Conservation (phyloP, 352 stramenopile genomes). For the Globisporangium nunn region DNA sequence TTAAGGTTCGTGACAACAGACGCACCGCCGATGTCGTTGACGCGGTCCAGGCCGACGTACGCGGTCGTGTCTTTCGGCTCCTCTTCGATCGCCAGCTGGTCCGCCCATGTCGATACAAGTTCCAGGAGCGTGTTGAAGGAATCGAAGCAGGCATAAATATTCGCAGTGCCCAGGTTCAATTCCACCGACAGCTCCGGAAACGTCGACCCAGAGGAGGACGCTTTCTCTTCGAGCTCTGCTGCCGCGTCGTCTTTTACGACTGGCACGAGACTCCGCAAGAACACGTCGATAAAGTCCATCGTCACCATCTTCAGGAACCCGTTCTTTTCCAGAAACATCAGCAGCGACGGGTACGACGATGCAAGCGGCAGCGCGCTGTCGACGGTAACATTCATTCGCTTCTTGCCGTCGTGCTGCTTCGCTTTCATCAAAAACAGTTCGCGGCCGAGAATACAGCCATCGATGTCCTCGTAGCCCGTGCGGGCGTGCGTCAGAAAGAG, state of each 20-base stretch:
- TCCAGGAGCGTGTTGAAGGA: slow-evolving; percentile 85
- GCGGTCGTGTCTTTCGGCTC: slow-evolving; percentile 63
- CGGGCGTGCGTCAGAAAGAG: slow-evolving; percentile 62
- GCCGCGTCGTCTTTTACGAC: slow-evolving; percentile 11
- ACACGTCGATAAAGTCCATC: slow-evolving; percentile 82
- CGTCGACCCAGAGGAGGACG: slow-evolving; percentile 15
- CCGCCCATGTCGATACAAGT: slow-evolving; percentile 56
- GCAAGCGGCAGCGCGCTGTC: slow-evolving; percentile 6
- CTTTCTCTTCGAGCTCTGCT: slow-evolving; percentile 23
- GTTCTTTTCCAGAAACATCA: slow-evolving; percentile 76
- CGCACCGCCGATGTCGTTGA: slow-evolving; percentile 44
- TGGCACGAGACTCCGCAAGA: slow-evolving; percentile 60
- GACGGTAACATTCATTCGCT: slow-evolving; percentile 33
- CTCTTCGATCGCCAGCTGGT: slow-evolving; percentile 60
- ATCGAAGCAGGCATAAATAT: slow-evolving; percentile 87
- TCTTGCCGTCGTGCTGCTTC: slow-evolving; percentile 24
- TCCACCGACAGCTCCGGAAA: slow-evolving; percentile 76
- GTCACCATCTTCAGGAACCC: slow-evolving; percentile 81
- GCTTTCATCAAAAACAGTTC: slow-evolving; percentile 35
- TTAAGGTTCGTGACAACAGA: slow-evolving; percentile 74
- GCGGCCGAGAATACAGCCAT: slow-evolving; percentile 57
- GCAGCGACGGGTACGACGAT: slow-evolving; percentile 52
- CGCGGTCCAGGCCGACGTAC: slow-evolving; percentile 69
- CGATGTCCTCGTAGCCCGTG: slow-evolving; percentile 64
- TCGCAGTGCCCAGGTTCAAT: slow-evolving; percentile 74